Percentiles rank a stretch among this genome's conserved stretches.
These are phyloP conservation scores for Limonium bicolor DNA, from an alignment of 148 eudicot genomes.

Conservation along the genomic window DNA sequence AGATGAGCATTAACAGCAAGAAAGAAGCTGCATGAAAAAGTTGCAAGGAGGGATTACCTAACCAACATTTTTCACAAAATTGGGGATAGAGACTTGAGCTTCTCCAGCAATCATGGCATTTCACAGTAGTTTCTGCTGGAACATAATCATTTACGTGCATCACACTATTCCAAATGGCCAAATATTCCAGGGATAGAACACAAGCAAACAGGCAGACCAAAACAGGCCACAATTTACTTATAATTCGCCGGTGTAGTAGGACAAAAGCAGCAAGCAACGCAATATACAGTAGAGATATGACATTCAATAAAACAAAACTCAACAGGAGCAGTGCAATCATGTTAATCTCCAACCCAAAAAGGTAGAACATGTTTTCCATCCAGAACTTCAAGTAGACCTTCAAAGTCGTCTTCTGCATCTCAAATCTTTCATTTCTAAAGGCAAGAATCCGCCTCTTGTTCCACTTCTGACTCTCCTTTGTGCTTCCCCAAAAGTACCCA, in stretches of 20 bases:
- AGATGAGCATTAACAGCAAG: neutral
- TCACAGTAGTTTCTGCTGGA: slow-evolving; percentile 19
- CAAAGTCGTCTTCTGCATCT: slow-evolving; percentile 69
- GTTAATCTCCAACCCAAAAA: slow-evolving; percentile 93
- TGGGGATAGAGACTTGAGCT: slow-evolving; percentile 44
- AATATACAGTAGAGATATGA: slow-evolving; percentile 68
- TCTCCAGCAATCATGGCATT: slow-evolving; percentile 86
- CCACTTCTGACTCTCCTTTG: slow-evolving; percentile 87
- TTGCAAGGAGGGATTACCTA: slow-evolving; percentile 35
- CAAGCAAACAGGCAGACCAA: slow-evolving; percentile 69
- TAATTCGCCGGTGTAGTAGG: slow-evolving; percentile 55
- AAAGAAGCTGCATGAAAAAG: slow-evolving; percentile 1
- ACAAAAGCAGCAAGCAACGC: slow-evolving; percentile 79
- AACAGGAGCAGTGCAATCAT: slow-evolving; percentile 86
- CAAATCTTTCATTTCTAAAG: slow-evolving; percentile 77
- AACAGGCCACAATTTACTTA: slow-evolving; percentile 65
- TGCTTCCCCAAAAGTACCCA: slow-evolving; percentile 61
- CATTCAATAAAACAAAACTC: slow-evolving; percentile 82
- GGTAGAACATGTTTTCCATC: slow-evolving; percentile 88
- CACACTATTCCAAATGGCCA: slow-evolving; percentile 62
- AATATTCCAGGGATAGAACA: slow-evolving; percentile 67
- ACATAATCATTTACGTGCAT: slow-evolving; percentile 20
- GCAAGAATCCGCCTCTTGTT: slow-evolving; percentile 61
- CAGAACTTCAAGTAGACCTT: slow-evolving; percentile 87
- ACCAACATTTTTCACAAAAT: slow-evolving; percentile 77